Conservation (phyloP, 208 protist genomes). For the Novymonas esmeraldas region DNA sequence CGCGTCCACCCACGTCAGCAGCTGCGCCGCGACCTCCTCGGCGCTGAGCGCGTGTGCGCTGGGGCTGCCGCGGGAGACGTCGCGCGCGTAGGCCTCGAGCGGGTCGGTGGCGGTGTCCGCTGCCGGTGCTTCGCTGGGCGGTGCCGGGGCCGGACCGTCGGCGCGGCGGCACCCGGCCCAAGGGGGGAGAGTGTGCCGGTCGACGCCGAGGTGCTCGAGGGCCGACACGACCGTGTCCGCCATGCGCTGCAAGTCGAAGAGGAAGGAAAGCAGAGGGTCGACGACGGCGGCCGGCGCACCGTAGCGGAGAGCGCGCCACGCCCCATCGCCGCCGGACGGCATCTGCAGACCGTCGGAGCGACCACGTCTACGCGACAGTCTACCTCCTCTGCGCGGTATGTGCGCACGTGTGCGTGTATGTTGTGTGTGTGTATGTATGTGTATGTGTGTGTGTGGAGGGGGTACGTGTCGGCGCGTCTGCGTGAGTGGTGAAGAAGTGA, state of each 20-base stretch:
- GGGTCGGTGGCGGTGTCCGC: not conserved
- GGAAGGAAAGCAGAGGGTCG: conserved; percentile 67
- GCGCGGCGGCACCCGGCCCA: not conserved
- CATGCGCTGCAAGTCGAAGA: conserved; percentile 59
- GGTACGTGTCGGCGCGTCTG: no score
- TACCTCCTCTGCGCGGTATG: no score
- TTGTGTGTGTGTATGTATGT: not conserved
- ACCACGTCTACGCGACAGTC: conserved; percentile 1
- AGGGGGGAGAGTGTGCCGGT: conserved; percentile 16
- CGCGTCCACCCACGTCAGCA: conserved; percentile 31
- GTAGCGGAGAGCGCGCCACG: conserved; percentile 31
- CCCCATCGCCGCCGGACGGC: not conserved
- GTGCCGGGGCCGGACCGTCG: not conserved
- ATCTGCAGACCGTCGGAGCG: not conserved
- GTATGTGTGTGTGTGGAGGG: not conserved
- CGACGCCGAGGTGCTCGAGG: conserved; percentile 40
- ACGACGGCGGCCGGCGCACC: conserved; percentile 54
- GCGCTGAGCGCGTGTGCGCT: not conserved
- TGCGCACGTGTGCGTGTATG: not conserved
- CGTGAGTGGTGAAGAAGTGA: no score
- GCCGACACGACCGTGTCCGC: conserved; percentile 38
- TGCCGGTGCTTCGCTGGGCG: not conserved
- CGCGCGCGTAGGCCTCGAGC: conserved; percentile 6
- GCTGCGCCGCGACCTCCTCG: conserved; percentile 4
- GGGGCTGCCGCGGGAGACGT: not conserved